phyloP scores from a whole-genome alignment of 208 protist genomes.

The Balamuthia mandrillaris region DNA sequence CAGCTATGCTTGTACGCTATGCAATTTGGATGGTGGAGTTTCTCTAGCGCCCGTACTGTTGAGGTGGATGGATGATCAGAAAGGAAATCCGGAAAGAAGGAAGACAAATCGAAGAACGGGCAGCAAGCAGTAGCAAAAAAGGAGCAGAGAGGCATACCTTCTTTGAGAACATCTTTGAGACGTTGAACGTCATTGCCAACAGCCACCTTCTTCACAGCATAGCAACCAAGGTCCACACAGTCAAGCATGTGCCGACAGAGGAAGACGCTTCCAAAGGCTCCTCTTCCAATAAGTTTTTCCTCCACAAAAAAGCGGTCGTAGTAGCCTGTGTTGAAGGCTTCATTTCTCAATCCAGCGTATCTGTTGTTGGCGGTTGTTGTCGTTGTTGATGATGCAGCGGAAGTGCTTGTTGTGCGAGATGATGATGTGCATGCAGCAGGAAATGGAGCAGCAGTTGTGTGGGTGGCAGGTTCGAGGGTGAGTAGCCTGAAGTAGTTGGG shows the following conservation, averaged over 20 bases:
- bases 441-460: no score
- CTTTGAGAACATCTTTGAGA: not conserved
- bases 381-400: no score
- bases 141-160: not conserved
- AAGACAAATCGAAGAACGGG: not conserved
- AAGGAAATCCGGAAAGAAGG: not conserved
- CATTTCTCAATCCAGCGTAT: no score
- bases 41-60: not conserved
- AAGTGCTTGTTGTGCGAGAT: no score
- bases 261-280: conserved; percentile 13
- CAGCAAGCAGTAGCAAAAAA: not conserved
- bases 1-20: conserved; percentile 26
- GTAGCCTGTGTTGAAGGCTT: conserved; percentile 26
- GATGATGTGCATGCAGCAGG: no score
- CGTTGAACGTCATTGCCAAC: conserved; percentile 5
- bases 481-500: no score
- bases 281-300: not conserved
- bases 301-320: conserved; percentile 26
- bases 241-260: conserved; percentile 16
- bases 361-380: no score
- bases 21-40: conserved; percentile 10
- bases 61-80: not conserved
- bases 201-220: conserved; percentile 21
- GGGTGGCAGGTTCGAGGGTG: no score
- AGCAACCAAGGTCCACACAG: conserved; percentile 6